Evolutionary conservation across 2,329 filamentous ascomycete genomes (phyloP).

Genomic region (Harringtonia aguacate): DNA sequence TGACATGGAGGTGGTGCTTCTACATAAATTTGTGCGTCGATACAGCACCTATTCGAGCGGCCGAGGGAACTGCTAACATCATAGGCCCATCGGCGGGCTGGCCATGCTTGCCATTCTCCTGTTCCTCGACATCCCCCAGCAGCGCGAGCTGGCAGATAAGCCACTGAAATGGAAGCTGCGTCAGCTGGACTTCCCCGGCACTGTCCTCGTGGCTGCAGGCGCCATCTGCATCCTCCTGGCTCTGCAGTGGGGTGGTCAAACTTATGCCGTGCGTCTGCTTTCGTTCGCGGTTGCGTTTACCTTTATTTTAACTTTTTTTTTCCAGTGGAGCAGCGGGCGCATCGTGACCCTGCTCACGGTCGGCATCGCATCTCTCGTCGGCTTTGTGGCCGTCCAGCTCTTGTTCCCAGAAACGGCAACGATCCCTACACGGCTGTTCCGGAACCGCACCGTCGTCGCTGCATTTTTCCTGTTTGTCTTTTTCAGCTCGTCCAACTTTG

Average conservation of each 20-base stretch:
- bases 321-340: constrained; percentile 21
- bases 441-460: constrained; percentile 18
- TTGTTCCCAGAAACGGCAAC: constrained; percentile 24
- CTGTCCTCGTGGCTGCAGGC: constrained; percentile 29
- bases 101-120: constrained; percentile 23
- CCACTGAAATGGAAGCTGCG: constrained; percentile 14
- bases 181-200: constrained; percentile 29
- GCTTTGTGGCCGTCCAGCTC: constrained; percentile 22
- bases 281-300: too few relatives aligned
- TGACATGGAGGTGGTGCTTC: constrained; percentile 36
- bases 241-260: constrained; percentile 31
- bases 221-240: constrained; percentile 32
- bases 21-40: too few relatives aligned
- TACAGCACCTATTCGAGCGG: too few relatives aligned
- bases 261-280: too few relatives aligned
- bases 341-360: constrained; percentile 14
- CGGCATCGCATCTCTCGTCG: constrained; percentile 18
- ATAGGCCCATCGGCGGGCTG: constrained; percentile 29
- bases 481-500: constrained; percentile 1
- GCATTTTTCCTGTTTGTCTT: not conserved
- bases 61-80: too few relatives aligned
- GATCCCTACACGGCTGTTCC: constrained; percentile 27
- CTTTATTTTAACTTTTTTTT: too few relatives aligned
- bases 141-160: constrained; percentile 20
- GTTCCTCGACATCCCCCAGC: constrained; percentile 25